Conservation (phyloP, 768 basidiomycete genomes). For the Leccinum aurantiacum region DNA sequence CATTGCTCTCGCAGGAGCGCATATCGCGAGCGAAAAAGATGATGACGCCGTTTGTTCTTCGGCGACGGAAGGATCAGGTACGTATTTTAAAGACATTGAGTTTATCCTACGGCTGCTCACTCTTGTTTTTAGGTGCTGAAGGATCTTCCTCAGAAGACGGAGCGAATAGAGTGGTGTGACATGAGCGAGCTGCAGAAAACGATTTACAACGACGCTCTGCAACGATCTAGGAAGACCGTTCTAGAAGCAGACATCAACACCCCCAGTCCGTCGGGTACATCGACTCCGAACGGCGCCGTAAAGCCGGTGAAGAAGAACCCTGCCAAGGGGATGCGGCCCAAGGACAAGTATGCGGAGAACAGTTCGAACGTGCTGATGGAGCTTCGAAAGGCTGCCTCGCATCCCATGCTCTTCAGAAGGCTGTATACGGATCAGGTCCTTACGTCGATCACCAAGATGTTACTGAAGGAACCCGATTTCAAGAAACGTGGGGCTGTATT, state of each 20-base stretch:
- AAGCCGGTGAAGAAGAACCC: conserved; percentile 33
- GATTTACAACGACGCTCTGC: conserved; percentile 84
- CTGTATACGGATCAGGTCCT: conserved; percentile 78
- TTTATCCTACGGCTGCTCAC: conserved; percentile 3
- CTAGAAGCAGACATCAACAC: conserved; percentile 42
- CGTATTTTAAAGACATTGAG: conserved; percentile 12
- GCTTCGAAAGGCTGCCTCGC: conserved; percentile 91
- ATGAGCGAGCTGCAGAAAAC: conserved; percentile 82
- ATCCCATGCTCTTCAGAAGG: conserved; percentile 94
- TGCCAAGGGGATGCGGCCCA: conserved; percentile 44
- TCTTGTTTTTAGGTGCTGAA: conserved; percentile 65
- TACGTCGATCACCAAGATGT: conserved; percentile 70
- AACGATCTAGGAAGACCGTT: conserved; percentile 80
- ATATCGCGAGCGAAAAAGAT: conserved; percentile 96
- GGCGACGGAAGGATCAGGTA: conserved; percentile 94
- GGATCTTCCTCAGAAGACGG: conserved; percentile 90
- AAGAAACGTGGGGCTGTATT: conserved; percentile 77
- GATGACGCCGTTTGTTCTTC: conserved; percentile 98
- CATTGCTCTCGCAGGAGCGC: conserved; percentile 87
- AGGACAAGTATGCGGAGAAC: conserved; percentile 77
- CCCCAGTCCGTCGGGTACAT: conserved; percentile 32
- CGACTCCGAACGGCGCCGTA: conserved; percentile 26
- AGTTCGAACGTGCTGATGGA: conserved; percentile 97
- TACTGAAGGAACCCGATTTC: conserved; percentile 92
- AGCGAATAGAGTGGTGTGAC: conserved; percentile 93